Base-by-base conservation (phyloP, 345 rosid genomes). In the Garcia nutans region DNA sequence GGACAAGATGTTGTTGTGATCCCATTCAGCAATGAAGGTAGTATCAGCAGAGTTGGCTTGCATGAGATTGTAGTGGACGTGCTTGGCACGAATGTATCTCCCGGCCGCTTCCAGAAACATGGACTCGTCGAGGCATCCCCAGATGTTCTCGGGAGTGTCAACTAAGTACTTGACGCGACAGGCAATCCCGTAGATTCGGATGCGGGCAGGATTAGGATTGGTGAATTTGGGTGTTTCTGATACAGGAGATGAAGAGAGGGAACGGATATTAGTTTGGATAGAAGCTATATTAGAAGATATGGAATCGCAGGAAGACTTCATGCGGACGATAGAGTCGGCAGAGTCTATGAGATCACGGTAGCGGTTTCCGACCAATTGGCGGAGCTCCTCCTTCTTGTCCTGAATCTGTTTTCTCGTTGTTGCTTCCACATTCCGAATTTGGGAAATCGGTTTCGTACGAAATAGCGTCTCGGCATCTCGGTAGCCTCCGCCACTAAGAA, bases 321-420 rank as follows among this genome's bases (percentile, higher is more conserved):
- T 96, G 12, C 75, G 87, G 33, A 95, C 88, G 73, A 95, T 93
- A 42, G 99, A 90, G 82, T 93, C 96, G 10, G 99, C 99, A 10
- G 98, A 95, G 84, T 95, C 99, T 76, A 95, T 95, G 23, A 95
- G 90, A 82, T 95, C 98, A 3, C 97, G 86, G 84, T 95, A 95
- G 61, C 97, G 85, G 82, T 89, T 93, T 70, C 97, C 99, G 0
- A 95, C 94, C 65, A 95, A 85, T 61, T 89, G 97, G 28, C 97
- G 90, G 65, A 95, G 95, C 91, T 95, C 99, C 84, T 93, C 97
- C 83, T 89, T 88, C 91, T 95, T 95, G 77, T 91, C 89, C 73
- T 92, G 88, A 84, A 93, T 90, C 89, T 93, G 97, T 47, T 88
- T 89, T 71, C 85, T 84, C 52, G 97, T 89, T 60, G 84, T 68